Evolutionary conservation across 768 basidiomycete genomes (phyloP).

Genomic region (Mycena alexandri): DNA sequence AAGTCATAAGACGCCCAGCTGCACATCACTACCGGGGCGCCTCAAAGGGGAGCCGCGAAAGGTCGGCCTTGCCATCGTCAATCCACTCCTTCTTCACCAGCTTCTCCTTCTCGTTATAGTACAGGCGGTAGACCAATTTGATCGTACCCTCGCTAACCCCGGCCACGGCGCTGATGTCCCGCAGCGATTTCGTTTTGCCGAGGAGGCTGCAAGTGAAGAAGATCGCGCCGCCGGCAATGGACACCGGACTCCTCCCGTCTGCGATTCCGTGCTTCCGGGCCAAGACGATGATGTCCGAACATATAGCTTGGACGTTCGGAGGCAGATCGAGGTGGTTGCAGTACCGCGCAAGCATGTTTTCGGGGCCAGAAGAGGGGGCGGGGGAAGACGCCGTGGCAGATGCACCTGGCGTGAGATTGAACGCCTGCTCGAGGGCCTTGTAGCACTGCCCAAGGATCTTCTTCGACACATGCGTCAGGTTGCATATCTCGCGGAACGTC

Average conservation of each 20-base stretch:
- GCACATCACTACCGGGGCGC: conserved; percentile 7
- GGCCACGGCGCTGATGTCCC: conserved; percentile 91
- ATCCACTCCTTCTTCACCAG: conserved; percentile 90
- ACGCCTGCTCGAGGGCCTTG: conserved; percentile 88
- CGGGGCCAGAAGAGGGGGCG: conserved; percentile 75
- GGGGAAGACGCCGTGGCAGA: conserved; percentile 62
- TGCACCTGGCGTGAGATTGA: conserved; percentile 89
- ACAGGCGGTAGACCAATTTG: conserved; percentile 87
- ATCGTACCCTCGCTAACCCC: conserved; percentile 97
- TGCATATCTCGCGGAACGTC: conserved; percentile 96
- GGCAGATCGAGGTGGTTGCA: conserved; percentile 93
- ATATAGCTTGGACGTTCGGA: conserved; percentile 84
- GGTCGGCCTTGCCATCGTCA: conserved; percentile 79
- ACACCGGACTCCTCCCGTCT: conserved; percentile 94
- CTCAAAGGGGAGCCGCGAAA: conserved; percentile 54
- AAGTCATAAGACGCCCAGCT: not conserved
- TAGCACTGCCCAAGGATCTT: conserved; percentile 96
- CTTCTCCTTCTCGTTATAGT: conserved; percentile 80
- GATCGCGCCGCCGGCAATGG: conserved; percentile 98
- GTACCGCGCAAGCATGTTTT: conserved; percentile 91
- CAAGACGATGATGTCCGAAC: conserved; percentile 83
- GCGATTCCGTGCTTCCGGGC: conserved; percentile 89
- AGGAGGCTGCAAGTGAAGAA: conserved; percentile 91
- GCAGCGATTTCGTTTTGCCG: conserved; percentile 78
- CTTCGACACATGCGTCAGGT: conserved; percentile 93